Conservation (phyloP, 179 eudicot genomes). For the Camellia oleifera region DNA sequence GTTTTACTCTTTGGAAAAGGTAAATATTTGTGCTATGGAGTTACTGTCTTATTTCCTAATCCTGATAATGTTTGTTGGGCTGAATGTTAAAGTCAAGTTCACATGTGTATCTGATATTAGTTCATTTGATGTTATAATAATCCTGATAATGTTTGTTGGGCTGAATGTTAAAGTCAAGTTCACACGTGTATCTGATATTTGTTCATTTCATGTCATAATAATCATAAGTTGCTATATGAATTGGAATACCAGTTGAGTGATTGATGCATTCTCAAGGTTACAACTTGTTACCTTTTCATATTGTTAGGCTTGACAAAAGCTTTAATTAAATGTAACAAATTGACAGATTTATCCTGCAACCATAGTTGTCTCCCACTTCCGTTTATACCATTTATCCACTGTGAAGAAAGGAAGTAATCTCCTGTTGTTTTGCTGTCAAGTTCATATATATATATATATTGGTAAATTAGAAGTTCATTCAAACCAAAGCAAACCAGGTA, state of each 20-base stretch:
- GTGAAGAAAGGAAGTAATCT: neutral
- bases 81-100: too few relatives aligned
- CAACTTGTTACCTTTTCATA: neutral
- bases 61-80: neutral
- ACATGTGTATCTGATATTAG: neutral
- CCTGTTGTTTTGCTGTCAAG: neutral
- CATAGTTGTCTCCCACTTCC: neutral
- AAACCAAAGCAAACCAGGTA: too few relatives aligned
- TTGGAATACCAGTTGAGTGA: neutral
- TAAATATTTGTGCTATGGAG: neutral
- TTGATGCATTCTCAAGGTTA: neutral
- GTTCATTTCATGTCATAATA: neutral
- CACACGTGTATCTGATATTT: neutral
- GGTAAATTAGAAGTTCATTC: too few relatives aligned
- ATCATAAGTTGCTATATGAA: neutral
- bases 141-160: neutral
- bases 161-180: neutral
- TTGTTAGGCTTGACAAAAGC: neutral
- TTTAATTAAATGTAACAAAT: neutral
- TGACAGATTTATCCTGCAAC: neutral
- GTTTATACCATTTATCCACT: neutral
- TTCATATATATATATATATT: neutral
- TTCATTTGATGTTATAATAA: too few relatives aligned
- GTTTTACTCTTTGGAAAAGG: neutral
- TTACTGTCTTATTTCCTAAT: neutral